Percentiles rank a stretch among this genome's conserved stretches.
Conservation (phyloP, 208 protist species). For the Vickermania ingenoplastis region DNA sequence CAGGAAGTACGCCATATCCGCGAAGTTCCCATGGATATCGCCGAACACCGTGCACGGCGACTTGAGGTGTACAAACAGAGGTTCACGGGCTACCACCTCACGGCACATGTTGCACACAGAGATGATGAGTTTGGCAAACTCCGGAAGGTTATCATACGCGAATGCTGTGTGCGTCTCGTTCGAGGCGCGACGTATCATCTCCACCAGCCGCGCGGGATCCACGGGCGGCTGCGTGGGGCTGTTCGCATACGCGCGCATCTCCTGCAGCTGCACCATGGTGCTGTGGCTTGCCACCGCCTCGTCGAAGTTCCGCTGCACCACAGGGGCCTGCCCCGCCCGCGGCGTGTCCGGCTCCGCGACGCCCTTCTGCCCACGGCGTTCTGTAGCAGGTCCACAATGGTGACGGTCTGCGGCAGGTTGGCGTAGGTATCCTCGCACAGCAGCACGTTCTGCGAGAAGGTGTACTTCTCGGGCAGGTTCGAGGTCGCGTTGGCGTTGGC, state of each 20-base stretch:
- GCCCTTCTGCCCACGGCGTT: conserved; percentile 70
- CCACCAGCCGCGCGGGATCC: conserved; percentile 74
- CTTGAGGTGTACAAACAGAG: conserved; percentile 79
- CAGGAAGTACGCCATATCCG: conserved; percentile 87
- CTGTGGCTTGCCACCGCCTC: conserved; percentile 82
- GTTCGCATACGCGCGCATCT: conserved; percentile 85
- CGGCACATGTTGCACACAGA: conserved; percentile 78
- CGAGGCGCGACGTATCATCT: conserved; percentile 68
- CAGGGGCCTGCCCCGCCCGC: conserved; percentile 42
- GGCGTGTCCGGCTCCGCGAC: conserved; percentile 80
- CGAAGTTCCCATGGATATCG: conserved; percentile 92
- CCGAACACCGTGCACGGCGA: conserved; percentile 87
- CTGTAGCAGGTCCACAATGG: conserved; percentile 82
- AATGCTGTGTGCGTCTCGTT: conserved; percentile 69
- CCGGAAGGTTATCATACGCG: conserved; percentile 69
- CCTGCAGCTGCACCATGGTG: conserved; percentile 83
- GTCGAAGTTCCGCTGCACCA: conserved; percentile 40
- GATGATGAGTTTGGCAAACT: conserved; percentile 79
- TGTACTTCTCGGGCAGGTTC: conserved; percentile 57
- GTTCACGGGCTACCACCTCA: conserved; percentile 79
- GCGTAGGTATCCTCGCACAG: conserved; percentile 78
- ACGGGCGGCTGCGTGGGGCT: conserved; percentile 70
- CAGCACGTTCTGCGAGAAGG: conserved; percentile 87
- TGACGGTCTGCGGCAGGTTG: conserved; percentile 72
- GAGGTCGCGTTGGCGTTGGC: conserved; percentile 6